Evolutionary conservation across 257 asterid species (phyloP).

Genomic region (Leptodermis oblonga): DNA sequence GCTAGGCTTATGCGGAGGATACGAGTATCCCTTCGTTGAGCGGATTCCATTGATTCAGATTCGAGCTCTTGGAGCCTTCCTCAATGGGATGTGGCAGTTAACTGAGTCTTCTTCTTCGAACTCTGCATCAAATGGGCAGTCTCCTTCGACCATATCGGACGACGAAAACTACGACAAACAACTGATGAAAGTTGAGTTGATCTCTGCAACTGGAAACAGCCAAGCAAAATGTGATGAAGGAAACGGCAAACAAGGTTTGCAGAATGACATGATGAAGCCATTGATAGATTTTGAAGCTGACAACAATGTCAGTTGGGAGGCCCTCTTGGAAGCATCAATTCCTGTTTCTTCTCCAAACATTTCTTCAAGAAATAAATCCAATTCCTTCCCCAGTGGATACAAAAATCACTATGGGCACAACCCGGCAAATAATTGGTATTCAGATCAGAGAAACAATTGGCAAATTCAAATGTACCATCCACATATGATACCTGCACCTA

Average conservation of each 20-base stretch:
- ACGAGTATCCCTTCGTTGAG: slow-evolving; percentile 53
- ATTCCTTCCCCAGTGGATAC: neutral
- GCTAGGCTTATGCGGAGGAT: slow-evolving; percentile 45
- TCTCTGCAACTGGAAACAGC: neutral
- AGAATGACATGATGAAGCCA: slow-evolving; percentile 25
- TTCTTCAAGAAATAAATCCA: slow-evolving; percentile 13
- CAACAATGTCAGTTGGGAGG: slow-evolving; percentile 43
- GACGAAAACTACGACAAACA: slow-evolving; percentile 13
- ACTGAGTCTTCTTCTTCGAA: slow-evolving; percentile 44
- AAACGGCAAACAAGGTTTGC: neutral
- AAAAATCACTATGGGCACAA: neutral
- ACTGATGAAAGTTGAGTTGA: neutral
- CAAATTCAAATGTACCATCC: slow-evolving; percentile 38
- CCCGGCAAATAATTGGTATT: neutral
- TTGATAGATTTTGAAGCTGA: slow-evolving; percentile 48
- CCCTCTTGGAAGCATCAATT: slow-evolving; percentile 59
- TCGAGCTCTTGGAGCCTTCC: slow-evolving; percentile 50
- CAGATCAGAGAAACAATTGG: slow-evolving; percentile 26
- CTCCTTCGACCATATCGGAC: slow-evolving; percentile 24
- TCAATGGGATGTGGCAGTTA: slow-evolving; percentile 58
- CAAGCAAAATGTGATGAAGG: slow-evolving; percentile 4
- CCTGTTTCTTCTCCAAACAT: slow-evolving; percentile 14
- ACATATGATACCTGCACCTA: slow-evolving; percentile 7
- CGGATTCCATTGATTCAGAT: slow-evolving; percentile 50
- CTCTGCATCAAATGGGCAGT: slow-evolving; percentile 16